These are phyloP conservation scores for Cantharellus cinnabarinus DNA, from an alignment of 768 basidiomycete genomes.

Conservation along the genomic window DNA sequence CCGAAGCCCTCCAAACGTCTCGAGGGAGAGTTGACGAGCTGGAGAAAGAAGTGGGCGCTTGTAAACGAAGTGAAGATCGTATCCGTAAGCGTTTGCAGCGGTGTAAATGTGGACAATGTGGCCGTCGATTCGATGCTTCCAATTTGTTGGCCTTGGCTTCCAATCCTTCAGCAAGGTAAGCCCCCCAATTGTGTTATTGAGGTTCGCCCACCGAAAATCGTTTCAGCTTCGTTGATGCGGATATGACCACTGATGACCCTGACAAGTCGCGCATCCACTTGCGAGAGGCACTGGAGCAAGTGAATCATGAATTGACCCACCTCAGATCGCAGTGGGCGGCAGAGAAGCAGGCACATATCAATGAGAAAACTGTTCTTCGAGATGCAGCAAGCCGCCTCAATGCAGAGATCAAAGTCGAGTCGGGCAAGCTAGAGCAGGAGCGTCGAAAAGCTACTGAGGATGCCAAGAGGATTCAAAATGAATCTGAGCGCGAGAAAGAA, in stretches of 20 bases:
- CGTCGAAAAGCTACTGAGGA: conserved; percentile 1
- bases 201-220: background rate
- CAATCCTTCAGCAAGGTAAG: background rate
- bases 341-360: conserved; percentile 41
- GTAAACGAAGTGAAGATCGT: conserved; percentile 41
- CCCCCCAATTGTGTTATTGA: background rate
- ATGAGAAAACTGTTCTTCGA: conserved; percentile 53
- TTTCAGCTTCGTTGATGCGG: background rate
- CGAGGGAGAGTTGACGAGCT: conserved; percentile 35
- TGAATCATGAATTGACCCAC: conserved; percentile 39
- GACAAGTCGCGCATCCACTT: background rate
- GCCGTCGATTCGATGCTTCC: conserved; percentile 6
- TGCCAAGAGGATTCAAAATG: conserved; percentile 38
- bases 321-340: conserved; percentile 52
- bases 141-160: background rate
- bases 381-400: conserved; percentile 26
- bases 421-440: background rate
- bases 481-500: conserved; percentile 32
- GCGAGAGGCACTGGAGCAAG: conserved; percentile 22
- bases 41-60: conserved; percentile 47
- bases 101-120: conserved; percentile 6
- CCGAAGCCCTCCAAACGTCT: conserved; percentile 66
- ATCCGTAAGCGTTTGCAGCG: conserved; percentile 4
- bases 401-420: background rate
- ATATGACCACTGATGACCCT: conserved; percentile 2